These are phyloP conservation scores for Annulohypoxylon maeteangense DNA, from an alignment of 495 filamentous ascomycete genomes.

Conservation along the genomic window DNA sequence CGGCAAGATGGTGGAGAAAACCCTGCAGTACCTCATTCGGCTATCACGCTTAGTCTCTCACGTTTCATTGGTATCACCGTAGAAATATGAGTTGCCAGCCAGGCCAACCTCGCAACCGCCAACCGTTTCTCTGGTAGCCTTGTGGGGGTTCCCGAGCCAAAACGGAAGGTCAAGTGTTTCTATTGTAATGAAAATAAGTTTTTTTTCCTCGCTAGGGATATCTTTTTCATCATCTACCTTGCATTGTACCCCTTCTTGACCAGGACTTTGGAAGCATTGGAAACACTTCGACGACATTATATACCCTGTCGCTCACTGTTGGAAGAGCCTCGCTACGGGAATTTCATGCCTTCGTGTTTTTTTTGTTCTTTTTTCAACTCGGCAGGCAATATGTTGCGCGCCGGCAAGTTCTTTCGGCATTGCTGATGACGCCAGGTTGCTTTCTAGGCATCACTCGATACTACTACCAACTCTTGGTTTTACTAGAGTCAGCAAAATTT, in stretches of 20 bases:
- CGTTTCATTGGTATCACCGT: slow-evolving; percentile 35
- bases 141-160: slow-evolving; percentile 41
- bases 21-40: slow-evolving; percentile 13
- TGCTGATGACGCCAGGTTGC: slow-evolving; percentile 7
- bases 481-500: slow-evolving; percentile 1
- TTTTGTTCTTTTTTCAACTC: neutral
- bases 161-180: slow-evolving; percentile 42
- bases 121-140: slow-evolving; percentile 27
- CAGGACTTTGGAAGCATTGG: slow-evolving; percentile 6
- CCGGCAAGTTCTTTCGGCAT: slow-evolving; percentile 4
- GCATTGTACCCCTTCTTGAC: slow-evolving; percentile 24
- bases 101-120: slow-evolving; percentile 28
- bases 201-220: slow-evolving; percentile 15
- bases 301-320: slow-evolving; percentile 11
- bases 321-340: slow-evolving; percentile 6
- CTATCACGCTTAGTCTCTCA: slow-evolving; percentile 21
- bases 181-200: slow-evolving; percentile 26
- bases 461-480: slow-evolving; percentile 11
- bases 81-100: slow-evolving; percentile 23
- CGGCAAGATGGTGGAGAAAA: slow-evolving; percentile 28
- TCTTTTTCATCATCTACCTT: slow-evolving; percentile 31
- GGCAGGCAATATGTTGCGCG: slow-evolving; percentile 16
- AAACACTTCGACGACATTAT: slow-evolving; percentile 19
- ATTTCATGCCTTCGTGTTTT: neutral
- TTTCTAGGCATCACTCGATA: slow-evolving; percentile 6